Conservation (phyloP, 352 stramenopile species). For the Pythium periplocum region DNA sequence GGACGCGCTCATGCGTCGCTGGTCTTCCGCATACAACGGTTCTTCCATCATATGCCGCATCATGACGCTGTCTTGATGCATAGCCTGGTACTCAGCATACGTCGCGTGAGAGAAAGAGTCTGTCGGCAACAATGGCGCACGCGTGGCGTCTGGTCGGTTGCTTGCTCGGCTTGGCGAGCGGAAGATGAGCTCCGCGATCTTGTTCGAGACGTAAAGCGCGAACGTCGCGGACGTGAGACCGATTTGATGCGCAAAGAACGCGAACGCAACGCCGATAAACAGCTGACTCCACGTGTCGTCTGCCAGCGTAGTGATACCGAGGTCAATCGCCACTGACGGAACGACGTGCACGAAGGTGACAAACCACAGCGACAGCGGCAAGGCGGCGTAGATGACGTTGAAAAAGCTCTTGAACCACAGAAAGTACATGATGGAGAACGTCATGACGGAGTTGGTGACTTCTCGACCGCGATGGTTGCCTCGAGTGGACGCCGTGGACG, state of each 20-base stretch:
- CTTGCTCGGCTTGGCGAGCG: conserved; percentile 2
- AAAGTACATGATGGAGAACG: conserved; percentile 65
- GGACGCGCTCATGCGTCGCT: background rate
- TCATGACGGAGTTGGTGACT: conserved; percentile 55
- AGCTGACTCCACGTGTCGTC: conserved; percentile 15
- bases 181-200: conserved; percentile 39
- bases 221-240: conserved; percentile 33
- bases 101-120: conserved; percentile 5
- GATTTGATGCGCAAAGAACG: conserved; percentile 62
- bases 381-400: conserved; percentile 42
- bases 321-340: conserved; percentile 8
- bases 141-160: background rate
- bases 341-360: conserved; percentile 37
- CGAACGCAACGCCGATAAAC: conserved; percentile 44
- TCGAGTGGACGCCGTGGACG: conserved; percentile 2
- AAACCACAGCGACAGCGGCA: conserved; percentile 44
- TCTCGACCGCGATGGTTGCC: conserved; percentile 20
- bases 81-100: conserved; percentile 6
- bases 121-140: conserved; percentile 9
- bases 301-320: conserved; percentile 5
- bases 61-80: background rate
- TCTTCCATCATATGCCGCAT: background rate
- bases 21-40: background rate
- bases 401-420: conserved; percentile 63
- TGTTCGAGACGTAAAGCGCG: conserved; percentile 43